phyloP scores from a whole-genome alignment of 176 grass and related monocot species.

The Rhipidocladum racemiflorum region DNA sequence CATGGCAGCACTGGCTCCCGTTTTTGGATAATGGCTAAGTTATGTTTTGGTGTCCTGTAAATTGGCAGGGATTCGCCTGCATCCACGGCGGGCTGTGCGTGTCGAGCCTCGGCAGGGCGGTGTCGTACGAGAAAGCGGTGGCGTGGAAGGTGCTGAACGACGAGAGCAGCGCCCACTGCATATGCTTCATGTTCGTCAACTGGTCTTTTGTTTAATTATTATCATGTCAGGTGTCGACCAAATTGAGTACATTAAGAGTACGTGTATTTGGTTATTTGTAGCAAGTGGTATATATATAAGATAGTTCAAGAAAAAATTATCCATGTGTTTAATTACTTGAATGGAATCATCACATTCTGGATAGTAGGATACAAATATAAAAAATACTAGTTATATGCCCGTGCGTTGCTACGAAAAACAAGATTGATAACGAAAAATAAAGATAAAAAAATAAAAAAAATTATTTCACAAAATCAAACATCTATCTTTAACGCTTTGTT shows the following conservation, averaged over 20 bases:
- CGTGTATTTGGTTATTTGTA: too few species aligned
- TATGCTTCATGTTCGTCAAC: conserved; percentile 82
- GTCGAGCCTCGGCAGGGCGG: conserved; percentile 69
- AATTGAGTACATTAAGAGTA: neutral
- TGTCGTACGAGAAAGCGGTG: conserved; percentile 62
- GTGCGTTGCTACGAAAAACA: too few species aligned
- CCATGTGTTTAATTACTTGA: too few species aligned
- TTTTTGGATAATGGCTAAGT: neutral
- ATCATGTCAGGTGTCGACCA: neutral
- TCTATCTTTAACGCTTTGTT: too few species aligned
- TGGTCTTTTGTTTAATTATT: conserved; percentile 63
- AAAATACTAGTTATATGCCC: too few species aligned
- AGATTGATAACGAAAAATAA: too few species aligned
- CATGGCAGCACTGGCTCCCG: neutral
- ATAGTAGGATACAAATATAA: too few species aligned
- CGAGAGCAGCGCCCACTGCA: conserved; percentile 50
- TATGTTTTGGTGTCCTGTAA: neutral
- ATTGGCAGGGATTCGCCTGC: conserved; percentile 58
- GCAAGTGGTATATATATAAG: too few species aligned
- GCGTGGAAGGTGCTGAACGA: conserved; percentile 87
- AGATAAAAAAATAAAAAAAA: too few species aligned
- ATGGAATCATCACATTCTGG: too few species aligned
- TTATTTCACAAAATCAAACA: too few species aligned
- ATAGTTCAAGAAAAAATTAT: too few species aligned
- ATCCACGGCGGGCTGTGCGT: conserved; percentile 62